Conservation (phyloP, 768 basidiomycete species). For the Rhodosporidiobolus odoratus region DNA sequence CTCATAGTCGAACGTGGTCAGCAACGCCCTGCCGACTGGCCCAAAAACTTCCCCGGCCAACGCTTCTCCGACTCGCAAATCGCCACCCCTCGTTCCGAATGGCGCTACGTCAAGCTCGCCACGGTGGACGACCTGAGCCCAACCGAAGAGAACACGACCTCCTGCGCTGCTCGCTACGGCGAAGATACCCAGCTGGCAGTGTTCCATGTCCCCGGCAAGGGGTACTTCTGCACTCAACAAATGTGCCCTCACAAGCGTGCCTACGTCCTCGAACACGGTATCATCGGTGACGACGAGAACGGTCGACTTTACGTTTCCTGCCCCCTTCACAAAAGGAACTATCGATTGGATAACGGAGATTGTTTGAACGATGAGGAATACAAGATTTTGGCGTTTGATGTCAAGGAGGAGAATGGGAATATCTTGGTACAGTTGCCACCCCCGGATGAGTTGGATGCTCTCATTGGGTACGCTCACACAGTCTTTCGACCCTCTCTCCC, state of each 20-base stretch:
- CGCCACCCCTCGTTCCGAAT: conserved; percentile 52
- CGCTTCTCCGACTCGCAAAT: conserved; percentile 51
- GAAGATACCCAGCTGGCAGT: conserved; percentile 63
- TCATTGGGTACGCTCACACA: conserved; percentile 54
- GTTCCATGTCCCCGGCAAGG: conserved; percentile 59
- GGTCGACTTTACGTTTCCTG: conserved; percentile 56
- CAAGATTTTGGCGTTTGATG: conserved; percentile 60
- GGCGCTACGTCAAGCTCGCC: conserved; percentile 59
- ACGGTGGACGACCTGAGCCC: conserved; percentile 53
- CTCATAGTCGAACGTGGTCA: conserved; percentile 61
- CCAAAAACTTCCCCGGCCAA: conserved; percentile 55
- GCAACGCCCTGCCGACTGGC: conserved; percentile 63
- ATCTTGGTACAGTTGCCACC: conserved; percentile 58
- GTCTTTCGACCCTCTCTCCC: neutral
- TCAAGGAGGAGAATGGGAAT: conserved; percentile 51
- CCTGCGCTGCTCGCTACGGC: conserved; percentile 58
- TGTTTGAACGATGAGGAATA: conserved; percentile 61
- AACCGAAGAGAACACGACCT: conserved; percentile 42
- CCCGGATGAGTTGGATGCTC: conserved; percentile 54
- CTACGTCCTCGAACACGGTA: conserved; percentile 62
- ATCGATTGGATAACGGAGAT: conserved; percentile 49
- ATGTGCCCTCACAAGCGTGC: conserved; percentile 54
- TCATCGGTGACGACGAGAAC: conserved; percentile 59
- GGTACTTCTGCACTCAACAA: conserved; percentile 65
- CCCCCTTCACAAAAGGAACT: conserved; percentile 32